phyloP scores from a whole-genome alignment of 2,329 filamentous ascomycete genomes.

The Pseudofabraea citricarpa region DNA sequence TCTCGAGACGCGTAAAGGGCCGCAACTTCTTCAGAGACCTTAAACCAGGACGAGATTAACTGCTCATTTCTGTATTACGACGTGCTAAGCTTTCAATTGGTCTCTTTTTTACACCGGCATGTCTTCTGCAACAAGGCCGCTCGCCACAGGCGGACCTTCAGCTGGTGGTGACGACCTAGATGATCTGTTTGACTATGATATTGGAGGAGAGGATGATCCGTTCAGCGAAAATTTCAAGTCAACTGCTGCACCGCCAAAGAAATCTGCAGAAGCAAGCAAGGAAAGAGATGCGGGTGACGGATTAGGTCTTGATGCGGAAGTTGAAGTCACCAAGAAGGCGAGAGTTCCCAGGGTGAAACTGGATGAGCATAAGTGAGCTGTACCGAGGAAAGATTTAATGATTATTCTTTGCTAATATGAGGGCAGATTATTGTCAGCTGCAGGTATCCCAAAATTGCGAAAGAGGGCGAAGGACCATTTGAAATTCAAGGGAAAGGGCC shows the following conservation, averaged over 20 bases:
- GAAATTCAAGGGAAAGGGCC: constrained; percentile 86
- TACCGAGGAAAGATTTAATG: not conserved
- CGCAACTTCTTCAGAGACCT: too few relatives aligned
- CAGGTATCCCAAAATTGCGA: constrained; percentile 79
- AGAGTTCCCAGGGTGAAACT: constrained; percentile 77
- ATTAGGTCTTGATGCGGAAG: constrained; percentile 80
- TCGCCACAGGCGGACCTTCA: constrained; percentile 21
- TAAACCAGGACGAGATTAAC: too few relatives aligned
- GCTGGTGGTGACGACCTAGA: constrained; percentile 46
- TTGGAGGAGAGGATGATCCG: constrained; percentile 35
- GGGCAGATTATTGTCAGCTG: constrained; percentile 69
- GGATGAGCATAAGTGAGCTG: constrained; percentile 67
- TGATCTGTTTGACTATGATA: constrained; percentile 73
- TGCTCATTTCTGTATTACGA: too few relatives aligned
- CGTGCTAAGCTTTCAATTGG: too few relatives aligned
- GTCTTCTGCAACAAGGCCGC: constrained; percentile 13
- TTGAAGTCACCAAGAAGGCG: constrained; percentile 70
- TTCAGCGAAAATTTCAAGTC: constrained; percentile 34
- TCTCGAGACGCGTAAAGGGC: constrained; percentile 9
- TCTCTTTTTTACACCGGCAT: constrained; percentile 10
- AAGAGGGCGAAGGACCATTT: constrained; percentile 64
- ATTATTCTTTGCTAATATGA: not conserved
- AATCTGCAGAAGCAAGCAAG: constrained; percentile 23
- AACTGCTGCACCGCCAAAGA: constrained; percentile 30
- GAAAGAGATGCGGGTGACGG: constrained; percentile 43